Conservation (phyloP, 2,329 filamentous ascomycete species). For the Stromatinia cepivora region DNA sequence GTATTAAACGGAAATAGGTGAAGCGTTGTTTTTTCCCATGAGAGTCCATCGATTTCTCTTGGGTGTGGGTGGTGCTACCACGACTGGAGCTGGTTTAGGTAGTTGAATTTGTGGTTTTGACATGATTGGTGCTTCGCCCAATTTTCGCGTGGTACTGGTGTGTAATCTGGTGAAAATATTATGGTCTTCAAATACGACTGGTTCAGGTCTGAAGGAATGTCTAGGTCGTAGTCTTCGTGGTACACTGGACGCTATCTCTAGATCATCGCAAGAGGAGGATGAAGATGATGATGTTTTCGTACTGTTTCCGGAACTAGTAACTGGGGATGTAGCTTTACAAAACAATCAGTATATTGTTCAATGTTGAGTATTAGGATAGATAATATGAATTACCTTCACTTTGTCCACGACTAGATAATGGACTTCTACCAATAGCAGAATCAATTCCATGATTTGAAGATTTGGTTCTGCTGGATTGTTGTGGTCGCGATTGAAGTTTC, state of each 20-base stretch:
- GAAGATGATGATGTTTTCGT: constrained; percentile 20
- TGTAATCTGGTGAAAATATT: constrained; percentile 40
- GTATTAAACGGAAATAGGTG: background rate
- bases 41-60: background rate
- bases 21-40: background rate
- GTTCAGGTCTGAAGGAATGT: constrained; percentile 29
- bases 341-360: constrained; percentile 5
- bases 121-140: constrained; percentile 38
- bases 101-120: background rate
- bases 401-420: constrained; percentile 29
- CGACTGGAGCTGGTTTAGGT: background rate
- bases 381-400: constrained; percentile 35
- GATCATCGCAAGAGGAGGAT: constrained; percentile 35
- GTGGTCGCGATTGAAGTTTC: background rate
- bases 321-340: constrained; percentile 30
- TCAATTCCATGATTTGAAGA: constrained; percentile 33
- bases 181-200: constrained; percentile 33
- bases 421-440: constrained; percentile 36
- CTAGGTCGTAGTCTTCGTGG: constrained; percentile 19
- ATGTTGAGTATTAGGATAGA: background rate
- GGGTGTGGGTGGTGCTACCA: background rate
- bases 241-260: constrained; percentile 30
- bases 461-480: constrained; percentile 24
- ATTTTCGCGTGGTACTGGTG: constrained; percentile 39
- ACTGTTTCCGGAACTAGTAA: constrained; percentile 35